Evolutionary conservation across 257 asterid species (phyloP), one percentile per base, ranked within the genome.

Genomic region (Nicotiana noctiflora): DNA sequence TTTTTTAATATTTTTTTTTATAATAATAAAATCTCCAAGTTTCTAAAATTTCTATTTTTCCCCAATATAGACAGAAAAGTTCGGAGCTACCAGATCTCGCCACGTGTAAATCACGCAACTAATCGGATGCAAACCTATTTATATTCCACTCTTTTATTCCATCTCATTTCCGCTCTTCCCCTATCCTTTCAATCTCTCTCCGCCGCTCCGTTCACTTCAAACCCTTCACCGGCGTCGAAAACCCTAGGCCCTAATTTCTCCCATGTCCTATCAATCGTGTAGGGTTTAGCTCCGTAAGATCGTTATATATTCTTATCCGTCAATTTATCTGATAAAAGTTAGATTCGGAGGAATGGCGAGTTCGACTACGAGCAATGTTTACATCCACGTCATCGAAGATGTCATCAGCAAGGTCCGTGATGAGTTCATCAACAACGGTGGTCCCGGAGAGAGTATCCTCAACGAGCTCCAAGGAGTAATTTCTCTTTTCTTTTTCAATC

Each of bases 391-490:
- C 80, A 95, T 95, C 81, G 99, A 93, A 79, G 99, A 95, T 85
- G 99, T 93, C 74, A 89, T 95, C 88, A 92, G 79, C 90, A 95
- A 95, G 88, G 92, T 91, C 81, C 97, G 97, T 81, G 96, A 90
- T 0, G 97, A 94, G 89, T 91, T 92, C 86, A 80, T 82, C 89
- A 82, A 83, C 78, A 89, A 90, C 75, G 93, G 93, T 52, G 99
- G 98, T n/a, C 97, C 99, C 3, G 98, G 98, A 19, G 99, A 93
- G 78, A 81, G 79, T 80, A 93, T 92, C 76, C 98, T 95, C 81
- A 87, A 61, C 70, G 97, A 95, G 90, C 98, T 95, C 37, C 99
- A 95, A 92, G 97, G 90, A 86, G 99, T 95, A 91, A 87, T 56
- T 40, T 62, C 81, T 46, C 66, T 62, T 59, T 14, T n/a, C 17